Conservation (phyloP, 257 asterid genomes). For the Gentiana dahurica region DNA sequence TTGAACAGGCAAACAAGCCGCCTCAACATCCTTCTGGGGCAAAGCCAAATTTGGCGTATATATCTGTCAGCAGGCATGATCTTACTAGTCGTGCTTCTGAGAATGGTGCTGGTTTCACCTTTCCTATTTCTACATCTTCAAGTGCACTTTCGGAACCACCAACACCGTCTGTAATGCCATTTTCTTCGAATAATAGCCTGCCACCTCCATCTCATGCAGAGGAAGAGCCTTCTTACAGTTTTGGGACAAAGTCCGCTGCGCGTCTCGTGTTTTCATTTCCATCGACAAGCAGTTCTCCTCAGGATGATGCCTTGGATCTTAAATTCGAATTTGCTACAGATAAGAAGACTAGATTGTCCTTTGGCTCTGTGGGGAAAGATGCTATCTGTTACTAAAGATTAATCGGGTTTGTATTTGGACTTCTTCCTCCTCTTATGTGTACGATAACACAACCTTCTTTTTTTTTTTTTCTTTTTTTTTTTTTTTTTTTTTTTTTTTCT, state of each 20-base stretch:
- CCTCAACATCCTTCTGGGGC: slow-evolving; percentile 18
- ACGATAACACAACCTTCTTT: too few relatives aligned
- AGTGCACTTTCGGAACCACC: slow-evolving; percentile 71
- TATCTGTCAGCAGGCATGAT: slow-evolving; percentile 36
- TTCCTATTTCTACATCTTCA: slow-evolving; percentile 53
- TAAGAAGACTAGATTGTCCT: slow-evolving; percentile 41
- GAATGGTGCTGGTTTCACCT: slow-evolving; percentile 53
- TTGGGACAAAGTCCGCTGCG: slow-evolving; percentile 39
- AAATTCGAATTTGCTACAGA: slow-evolving; percentile 73
- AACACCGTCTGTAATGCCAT: slow-evolving; percentile 71
- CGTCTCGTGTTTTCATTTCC: slow-evolving; percentile 70
- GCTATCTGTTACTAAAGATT: slow-evolving; percentile 37
- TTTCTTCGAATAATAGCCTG: slow-evolving; percentile 17
- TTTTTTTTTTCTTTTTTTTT: too few relatives aligned
- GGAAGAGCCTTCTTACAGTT: slow-evolving; percentile 49
- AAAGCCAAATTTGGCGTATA: slow-evolving; percentile 44
- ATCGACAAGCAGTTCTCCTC: slow-evolving; percentile 34
- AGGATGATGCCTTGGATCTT: slow-evolving; percentile 32
- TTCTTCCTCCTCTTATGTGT: too few relatives aligned
- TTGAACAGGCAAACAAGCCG: slow-evolving; percentile 30
- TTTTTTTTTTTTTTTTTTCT: too few relatives aligned
- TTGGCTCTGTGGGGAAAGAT: slow-evolving; percentile 45
- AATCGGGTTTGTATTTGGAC: too few relatives aligned
- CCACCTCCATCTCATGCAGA: slow-evolving; percentile 16
- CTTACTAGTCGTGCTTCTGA: slow-evolving; percentile 24